Evolutionary conservation across 495 filamentous ascomycete genomes (phyloP).

Genomic region (Talaromyces thailandensis): DNA sequence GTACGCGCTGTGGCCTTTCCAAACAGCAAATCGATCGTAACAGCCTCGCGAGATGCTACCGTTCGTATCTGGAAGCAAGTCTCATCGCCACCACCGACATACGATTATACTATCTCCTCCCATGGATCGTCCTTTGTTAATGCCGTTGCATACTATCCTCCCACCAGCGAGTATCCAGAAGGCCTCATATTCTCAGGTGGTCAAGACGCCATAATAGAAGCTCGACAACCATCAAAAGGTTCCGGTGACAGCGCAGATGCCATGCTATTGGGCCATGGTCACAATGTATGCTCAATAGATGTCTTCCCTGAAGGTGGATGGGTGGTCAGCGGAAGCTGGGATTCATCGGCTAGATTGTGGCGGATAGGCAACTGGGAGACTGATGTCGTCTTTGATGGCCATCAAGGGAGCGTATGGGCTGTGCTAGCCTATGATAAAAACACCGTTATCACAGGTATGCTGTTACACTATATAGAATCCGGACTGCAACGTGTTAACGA

Average conservation of each 20-base stretch:
- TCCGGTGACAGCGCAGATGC: conserved; percentile 71
- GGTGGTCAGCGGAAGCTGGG: conserved; percentile 94
- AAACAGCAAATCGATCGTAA: conserved; percentile 59
- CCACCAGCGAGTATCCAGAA: conserved; percentile 60
- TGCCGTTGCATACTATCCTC: conserved; percentile 65
- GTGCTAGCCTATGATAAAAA: conserved; percentile 75
- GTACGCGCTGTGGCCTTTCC: conserved; percentile 85
- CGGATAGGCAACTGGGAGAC: conserved; percentile 65
- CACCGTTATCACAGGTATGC: conserved; percentile 70
- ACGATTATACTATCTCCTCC: conserved; percentile 65
- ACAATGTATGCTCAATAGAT: conserved; percentile 84
- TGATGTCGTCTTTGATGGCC: conserved; percentile 60
- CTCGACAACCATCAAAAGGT: conserved; percentile 56
- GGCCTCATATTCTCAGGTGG: conserved; percentile 83
- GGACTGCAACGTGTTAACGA: neutral
- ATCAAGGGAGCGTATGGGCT: conserved; percentile 80
- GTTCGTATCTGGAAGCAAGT: conserved; percentile 77
- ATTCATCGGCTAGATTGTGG: conserved; percentile 77
- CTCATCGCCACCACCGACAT: conserved; percentile 55
- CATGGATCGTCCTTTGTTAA: conserved; percentile 80
- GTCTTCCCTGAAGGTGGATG: conserved; percentile 57
- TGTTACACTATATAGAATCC: neutral
- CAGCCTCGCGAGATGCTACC: conserved; percentile 84
- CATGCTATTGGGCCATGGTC: conserved; percentile 73
- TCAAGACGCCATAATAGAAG: conserved; percentile 87